Percentiles rank a stretch among this genome's conserved stretches.
Conservation (phyloP, 2,329 filamentous ascomycete genomes). For the Talaromyces sp. region DNA sequence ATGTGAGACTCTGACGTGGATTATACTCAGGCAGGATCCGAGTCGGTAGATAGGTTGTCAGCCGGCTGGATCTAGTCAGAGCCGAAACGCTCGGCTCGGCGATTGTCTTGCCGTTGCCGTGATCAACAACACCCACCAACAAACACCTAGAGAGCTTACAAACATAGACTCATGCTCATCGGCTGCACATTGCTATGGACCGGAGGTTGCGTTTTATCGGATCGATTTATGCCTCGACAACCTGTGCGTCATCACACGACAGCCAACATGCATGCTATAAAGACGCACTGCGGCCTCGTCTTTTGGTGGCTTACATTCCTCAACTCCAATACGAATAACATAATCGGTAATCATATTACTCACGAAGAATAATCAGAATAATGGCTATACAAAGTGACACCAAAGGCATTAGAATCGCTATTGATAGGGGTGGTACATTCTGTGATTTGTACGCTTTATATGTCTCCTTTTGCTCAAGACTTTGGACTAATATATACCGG, state of each 20-base stretch:
- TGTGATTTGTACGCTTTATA: conserved; percentile 21
- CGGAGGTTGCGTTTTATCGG: neutral
- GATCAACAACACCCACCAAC: neutral
- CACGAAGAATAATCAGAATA: neutral
- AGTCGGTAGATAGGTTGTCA: neutral
- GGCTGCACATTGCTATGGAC: neutral
- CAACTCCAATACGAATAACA: neutral
- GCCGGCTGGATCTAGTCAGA: conserved; percentile 8
- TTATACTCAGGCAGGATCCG: neutral
- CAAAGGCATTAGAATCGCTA: conserved; percentile 18
- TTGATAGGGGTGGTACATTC: conserved; percentile 26
- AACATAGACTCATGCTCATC: neutral
- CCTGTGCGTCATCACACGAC: neutral
- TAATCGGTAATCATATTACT: neutral
- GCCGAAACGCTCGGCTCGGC: neutral
- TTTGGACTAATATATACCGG: neutral
- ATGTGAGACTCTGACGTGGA: neutral
- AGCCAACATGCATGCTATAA: neutral
- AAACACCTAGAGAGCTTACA: too few relatives aligned
- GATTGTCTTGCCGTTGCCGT: neutral
- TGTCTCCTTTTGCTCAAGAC: neutral
- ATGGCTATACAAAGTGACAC: conserved; percentile 10
- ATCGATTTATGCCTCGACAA: neutral
- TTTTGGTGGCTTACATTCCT: neutral
- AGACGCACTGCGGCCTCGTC: neutral